phyloP scores from a whole-genome alignment of 495 filamentous ascomycete genomes.

The Penicillium atrosanguineum region DNA sequence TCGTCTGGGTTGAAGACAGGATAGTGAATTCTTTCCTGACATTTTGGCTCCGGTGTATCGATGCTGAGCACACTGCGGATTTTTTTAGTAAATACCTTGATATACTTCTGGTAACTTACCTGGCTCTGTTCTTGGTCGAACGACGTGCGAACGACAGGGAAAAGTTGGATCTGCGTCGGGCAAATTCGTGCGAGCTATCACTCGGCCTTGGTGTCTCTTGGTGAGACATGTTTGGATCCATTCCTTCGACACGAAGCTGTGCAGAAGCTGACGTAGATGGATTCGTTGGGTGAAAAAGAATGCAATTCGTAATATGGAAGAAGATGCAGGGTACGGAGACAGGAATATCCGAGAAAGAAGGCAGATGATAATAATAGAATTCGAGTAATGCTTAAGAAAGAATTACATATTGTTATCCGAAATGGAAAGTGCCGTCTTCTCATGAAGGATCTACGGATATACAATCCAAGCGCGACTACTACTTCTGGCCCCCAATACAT shows the following conservation, averaged over 20 bases:
- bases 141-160: not conserved
- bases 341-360: not conserved
- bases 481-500: not conserved
- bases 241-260: not conserved
- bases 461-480: not conserved
- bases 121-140: not conserved
- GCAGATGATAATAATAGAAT: not conserved
- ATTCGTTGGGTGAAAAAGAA: not conserved
- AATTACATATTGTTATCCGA: not conserved
- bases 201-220: not conserved
- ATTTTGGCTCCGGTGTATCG: slow-evolving; percentile 12
- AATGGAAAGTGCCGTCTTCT: not conserved
- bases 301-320: not conserved
- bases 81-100: not conserved
- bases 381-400: not conserved
- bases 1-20: slow-evolving; percentile 37
- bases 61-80: not conserved
- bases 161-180: not conserved
- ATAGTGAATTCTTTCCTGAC: slow-evolving; percentile 35
- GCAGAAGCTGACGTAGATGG: not conserved
- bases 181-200: not conserved
- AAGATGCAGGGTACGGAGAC: not conserved
- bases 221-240: not conserved
- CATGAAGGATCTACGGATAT: not conserved
- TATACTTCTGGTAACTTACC: not conserved